Base-by-base conservation (phyloP, 441 rosid genomes). In the Dalechampia spathulata region DNA sequence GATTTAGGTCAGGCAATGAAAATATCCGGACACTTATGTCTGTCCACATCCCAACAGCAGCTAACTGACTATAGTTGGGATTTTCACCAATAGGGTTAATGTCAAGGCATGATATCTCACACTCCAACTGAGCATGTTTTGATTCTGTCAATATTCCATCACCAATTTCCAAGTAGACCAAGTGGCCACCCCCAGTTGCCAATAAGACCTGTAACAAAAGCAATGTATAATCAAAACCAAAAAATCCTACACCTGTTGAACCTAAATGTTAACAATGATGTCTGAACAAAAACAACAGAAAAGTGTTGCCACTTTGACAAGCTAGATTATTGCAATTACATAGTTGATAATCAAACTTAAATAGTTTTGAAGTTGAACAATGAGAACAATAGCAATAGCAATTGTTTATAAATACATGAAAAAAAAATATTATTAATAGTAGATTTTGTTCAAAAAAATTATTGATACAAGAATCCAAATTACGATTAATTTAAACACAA, bases 31-130 rank as follows among this genome's bases (percentile, higher is more conserved):
- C 96, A 73, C 97, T 87, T 70, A 93, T 90, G 70, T 93, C 96
- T 21, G 97, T 93, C 99, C 97, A 90, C 99, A 90, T 93, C 64
- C 99, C 99, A 66, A 90, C 97, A 4, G 89, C 86, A 67, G 95
- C 99, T 65, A 90, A 78, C 67, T 90, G 91, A 66, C 99, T 90
- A 70, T 66, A 72, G 65, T 74, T 87, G 47, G 85, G 74, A 67
- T 83, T 83, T 49, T 87, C 86, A 40, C 97, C 95, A 41, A 85
- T 87, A 52, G 96, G 96, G 36, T 90, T 93, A 52, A 90, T 83
- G 78, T 93, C 99, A 64, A 90, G 93, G 67, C 99, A 90, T 40
- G 97, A 90, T 63, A 93, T 78, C 65, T 93, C 99, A 68, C 80
- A 77, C 65, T 90, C 96, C 74, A 93, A 68, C 67, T 82, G 75